phyloP scores from a whole-genome alignment of 257 asterid species.

The Gentiana dahurica region DNA sequence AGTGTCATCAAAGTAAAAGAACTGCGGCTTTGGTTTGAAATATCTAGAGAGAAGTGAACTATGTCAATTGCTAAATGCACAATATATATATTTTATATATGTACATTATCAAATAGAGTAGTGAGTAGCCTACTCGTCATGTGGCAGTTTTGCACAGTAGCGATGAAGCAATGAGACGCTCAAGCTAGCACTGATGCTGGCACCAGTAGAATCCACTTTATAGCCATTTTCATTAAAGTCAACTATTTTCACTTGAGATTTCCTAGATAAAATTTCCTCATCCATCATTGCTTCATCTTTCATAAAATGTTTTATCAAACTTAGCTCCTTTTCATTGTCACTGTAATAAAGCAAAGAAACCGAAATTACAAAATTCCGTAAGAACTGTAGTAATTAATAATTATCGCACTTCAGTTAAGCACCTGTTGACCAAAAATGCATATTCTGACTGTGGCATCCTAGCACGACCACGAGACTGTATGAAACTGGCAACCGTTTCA shows the following conservation, averaged over 20 bases:
- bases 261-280: slow-evolving; percentile 62
- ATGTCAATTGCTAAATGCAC: slow-evolving; percentile 3
- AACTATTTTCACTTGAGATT: slow-evolving; percentile 20
- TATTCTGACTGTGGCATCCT: slow-evolving; percentile 96
- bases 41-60: slow-evolving; percentile 35
- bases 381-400: slow-evolving; percentile 6
- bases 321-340: slow-evolving; percentile 50
- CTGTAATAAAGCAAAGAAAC: slow-evolving; percentile 33
- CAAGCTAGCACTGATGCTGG: slow-evolving; percentile 63
- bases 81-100: background rate
- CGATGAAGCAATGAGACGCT: slow-evolving; percentile 82
- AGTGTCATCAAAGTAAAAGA: slow-evolving; percentile 51
- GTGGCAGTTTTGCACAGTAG: slow-evolving; percentile 91
- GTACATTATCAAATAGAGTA: background rate
- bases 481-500: slow-evolving; percentile 93
- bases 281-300: slow-evolving; percentile 73
- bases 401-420: slow-evolving; percentile 1
- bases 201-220: slow-evolving; percentile 72
- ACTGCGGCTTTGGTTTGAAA: slow-evolving; percentile 67
- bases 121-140: slow-evolving; percentile 65
- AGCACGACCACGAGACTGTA: slow-evolving; percentile 98
- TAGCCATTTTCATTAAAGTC: slow-evolving; percentile 56
- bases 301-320: slow-evolving; percentile 55
- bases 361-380: slow-evolving; percentile 9
- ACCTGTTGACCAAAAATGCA: slow-evolving; percentile 94